phyloP scores from a whole-genome alignment of 805 yeast species.

The Starmerella stigmatis region DNA sequence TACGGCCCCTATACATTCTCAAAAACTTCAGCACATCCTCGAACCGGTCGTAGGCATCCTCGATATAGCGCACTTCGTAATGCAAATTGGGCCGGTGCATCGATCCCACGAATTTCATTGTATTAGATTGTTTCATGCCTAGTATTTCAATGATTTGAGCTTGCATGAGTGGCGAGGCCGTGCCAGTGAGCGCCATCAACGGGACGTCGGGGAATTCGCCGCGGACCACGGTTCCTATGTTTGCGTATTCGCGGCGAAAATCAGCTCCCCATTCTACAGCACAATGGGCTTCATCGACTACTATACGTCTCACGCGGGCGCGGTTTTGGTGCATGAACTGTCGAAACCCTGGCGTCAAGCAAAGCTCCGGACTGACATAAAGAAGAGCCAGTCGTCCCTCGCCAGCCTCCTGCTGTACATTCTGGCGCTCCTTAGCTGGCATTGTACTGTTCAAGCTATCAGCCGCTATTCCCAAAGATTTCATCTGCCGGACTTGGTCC shows the following conservation, averaged over 20 bases:
- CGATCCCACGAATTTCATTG: conserved; percentile 60
- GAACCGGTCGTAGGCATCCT: conserved; percentile 20
- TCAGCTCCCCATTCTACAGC: conserved; percentile 98
- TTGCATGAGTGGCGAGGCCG: conserved; percentile 51
- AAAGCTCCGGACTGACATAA: conserved; percentile 83
- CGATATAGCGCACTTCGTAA: conserved; percentile 65
- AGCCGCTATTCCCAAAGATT: conserved; percentile 56
- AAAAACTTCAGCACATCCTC: conserved; percentile 23
- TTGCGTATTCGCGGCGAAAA: conserved; percentile 89
- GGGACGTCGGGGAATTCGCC: conserved; percentile 55
- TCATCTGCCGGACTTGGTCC: conserved; percentile 79
- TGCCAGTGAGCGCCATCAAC: conserved; percentile 91
- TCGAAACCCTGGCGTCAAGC: conserved; percentile 48
- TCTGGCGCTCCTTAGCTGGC: conserved; percentile 47
- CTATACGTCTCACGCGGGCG: conserved; percentile 65
- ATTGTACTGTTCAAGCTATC: conserved; percentile 78
- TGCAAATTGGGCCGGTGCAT: conserved; percentile 78
- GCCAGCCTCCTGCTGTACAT: conserved; percentile 49
- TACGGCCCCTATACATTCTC: conserved; percentile 19
- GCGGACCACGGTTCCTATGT: conserved; percentile 55
- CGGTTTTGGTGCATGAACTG: conserved; percentile 47
- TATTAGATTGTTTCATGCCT: conserved; percentile 47
- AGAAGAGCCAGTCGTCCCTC: conserved; percentile 51
- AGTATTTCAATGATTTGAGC: conserved; percentile 55
- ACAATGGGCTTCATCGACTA: conserved; percentile 96